Conservation (phyloP, 805 yeast species). For the Kodamaea neixiangensis region DNA sequence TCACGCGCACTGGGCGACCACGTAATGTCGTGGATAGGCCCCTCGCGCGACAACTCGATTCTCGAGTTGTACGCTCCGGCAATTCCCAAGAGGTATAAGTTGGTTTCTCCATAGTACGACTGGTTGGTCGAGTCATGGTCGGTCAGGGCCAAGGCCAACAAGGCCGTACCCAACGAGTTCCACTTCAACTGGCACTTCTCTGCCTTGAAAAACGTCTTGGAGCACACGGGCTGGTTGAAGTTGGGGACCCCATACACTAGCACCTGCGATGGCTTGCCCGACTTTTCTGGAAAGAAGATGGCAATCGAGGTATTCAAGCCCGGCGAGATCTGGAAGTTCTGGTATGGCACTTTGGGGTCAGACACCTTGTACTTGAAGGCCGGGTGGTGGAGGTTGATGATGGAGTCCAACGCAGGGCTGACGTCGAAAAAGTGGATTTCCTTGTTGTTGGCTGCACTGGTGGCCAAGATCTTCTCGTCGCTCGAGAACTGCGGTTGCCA, state of each 20-base stretch:
- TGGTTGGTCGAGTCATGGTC: slow-evolving; percentile 94
- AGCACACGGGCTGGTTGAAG: slow-evolving; percentile 74
- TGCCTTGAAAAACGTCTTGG: slow-evolving; percentile 91
- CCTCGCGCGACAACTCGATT: slow-evolving; percentile 84
- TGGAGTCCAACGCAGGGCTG: slow-evolving; percentile 22
- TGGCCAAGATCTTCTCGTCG: slow-evolving; percentile 73
- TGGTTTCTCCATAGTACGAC: slow-evolving; percentile 96
- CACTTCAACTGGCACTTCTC: slow-evolving; percentile 90
- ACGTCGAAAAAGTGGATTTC: slow-evolving; percentile 72
- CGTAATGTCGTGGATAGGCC: slow-evolving; percentile 95
- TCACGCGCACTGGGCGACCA: slow-evolving; percentile 98
- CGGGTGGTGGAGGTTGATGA: slow-evolving; percentile 48
- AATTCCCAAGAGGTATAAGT: slow-evolving; percentile 84
- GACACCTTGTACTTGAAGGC: slow-evolving; percentile 57
- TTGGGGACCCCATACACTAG: slow-evolving; percentile 80
- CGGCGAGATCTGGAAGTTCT: slow-evolving; percentile 71
- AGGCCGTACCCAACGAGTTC: slow-evolving; percentile 93
- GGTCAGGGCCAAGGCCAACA: slow-evolving; percentile 89
- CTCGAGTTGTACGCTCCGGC: slow-evolving; percentile 91
- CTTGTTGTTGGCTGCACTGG: slow-evolving; percentile 50
- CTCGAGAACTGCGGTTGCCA: slow-evolving; percentile 92
- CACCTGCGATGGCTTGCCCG: slow-evolving; percentile 88
- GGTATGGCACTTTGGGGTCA: slow-evolving; percentile 51
- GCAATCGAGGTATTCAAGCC: slow-evolving; percentile 91
- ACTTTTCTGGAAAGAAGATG: slow-evolving; percentile 81